Conservation (phyloP, 495 filamentous ascomycete species). For the Tuber aestivum region DNA sequence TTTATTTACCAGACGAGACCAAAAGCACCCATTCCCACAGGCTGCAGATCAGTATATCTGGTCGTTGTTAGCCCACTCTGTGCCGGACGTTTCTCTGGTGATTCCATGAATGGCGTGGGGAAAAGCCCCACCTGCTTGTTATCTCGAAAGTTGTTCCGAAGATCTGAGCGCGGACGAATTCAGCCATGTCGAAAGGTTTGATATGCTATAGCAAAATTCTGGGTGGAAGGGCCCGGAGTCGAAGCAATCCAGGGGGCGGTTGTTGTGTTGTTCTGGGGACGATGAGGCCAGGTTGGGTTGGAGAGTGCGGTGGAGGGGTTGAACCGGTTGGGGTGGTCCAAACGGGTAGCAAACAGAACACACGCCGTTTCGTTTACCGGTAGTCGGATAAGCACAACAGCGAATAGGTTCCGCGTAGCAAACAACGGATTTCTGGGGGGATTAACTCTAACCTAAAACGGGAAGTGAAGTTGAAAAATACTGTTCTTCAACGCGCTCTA, state of each 20-base stretch:
- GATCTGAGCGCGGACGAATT: slow-evolving; percentile 98
- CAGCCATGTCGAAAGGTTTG: slow-evolving; percentile 64
- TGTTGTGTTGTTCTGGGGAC: background rate
- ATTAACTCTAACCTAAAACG: background rate
- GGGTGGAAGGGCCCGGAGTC: background rate
- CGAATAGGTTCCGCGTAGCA: background rate
- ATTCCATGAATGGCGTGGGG: slow-evolving; percentile 20
- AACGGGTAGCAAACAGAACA: background rate
- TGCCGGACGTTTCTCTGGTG: slow-evolving; percentile 6
- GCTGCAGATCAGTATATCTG: slow-evolving; percentile 95
- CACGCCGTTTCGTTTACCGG: background rate
- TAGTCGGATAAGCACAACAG: background rate
- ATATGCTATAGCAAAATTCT: background rate
- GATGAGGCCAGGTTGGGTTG: background rate
- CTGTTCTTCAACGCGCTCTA: background rate
- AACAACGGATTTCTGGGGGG: background rate
- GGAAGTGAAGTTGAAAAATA: background rate
- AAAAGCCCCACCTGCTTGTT: slow-evolving; percentile 74
- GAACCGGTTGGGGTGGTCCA: background rate
- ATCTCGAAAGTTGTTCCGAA: slow-evolving; percentile 99
- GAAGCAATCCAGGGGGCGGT: background rate
- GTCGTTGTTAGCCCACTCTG: slow-evolving; percentile 30
- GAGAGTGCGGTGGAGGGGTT: background rate
- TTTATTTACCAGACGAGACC: slow-evolving; percentile 83
- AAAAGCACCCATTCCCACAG: slow-evolving; percentile 98